Conservation (phyloP, 2,329 filamentous ascomycete species). For the Calonectria henricotiae region DNA sequence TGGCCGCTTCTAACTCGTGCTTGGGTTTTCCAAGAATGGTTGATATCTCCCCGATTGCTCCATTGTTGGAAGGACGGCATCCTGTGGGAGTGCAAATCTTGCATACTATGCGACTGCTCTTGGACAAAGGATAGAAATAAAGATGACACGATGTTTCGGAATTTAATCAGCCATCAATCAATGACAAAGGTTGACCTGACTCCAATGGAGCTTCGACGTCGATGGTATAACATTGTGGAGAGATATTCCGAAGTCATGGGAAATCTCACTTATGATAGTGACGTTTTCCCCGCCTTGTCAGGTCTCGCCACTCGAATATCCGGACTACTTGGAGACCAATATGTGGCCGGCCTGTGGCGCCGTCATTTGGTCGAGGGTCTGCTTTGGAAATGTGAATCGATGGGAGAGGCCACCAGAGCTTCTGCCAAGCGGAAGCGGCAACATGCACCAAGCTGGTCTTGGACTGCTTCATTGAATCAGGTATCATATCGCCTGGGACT, state of each 20-base stretch:
- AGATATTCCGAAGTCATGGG: constrained; percentile 34
- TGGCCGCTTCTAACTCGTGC: constrained; percentile 38
- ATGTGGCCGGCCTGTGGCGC: constrained; percentile 32
- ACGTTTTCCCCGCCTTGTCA: constrained; percentile 39
- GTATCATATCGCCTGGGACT: constrained; percentile 12
- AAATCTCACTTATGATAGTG: constrained; percentile 34
- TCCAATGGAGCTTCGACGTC: constrained; percentile 15
- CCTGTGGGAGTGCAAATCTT: constrained; percentile 33
- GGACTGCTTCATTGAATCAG: constrained; percentile 27
- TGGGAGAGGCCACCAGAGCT: neutral
- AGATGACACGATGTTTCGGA: constrained; percentile 31
- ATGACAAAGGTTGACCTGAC: constrained; percentile 32
- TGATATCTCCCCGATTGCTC: constrained; percentile 39
- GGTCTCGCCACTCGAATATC: constrained; percentile 37
- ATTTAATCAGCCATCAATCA: constrained; percentile 22
- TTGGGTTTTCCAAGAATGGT: constrained; percentile 42
- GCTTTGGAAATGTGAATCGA: constrained; percentile 11
- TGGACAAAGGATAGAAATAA: neutral
- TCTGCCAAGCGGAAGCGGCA: neutral
- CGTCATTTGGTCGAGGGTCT: constrained; percentile 30
- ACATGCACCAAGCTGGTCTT: constrained; percentile 38
- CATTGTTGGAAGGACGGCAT: constrained; percentile 34
- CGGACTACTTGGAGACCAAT: constrained; percentile 26
- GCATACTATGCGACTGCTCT: constrained; percentile 30
- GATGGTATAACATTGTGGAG: constrained; percentile 36